Percentiles rank a stretch among this genome's conserved stretches.
Conservation (phyloP, 768 basidiomycete species). For the Psilocybe cubensis region DNA sequence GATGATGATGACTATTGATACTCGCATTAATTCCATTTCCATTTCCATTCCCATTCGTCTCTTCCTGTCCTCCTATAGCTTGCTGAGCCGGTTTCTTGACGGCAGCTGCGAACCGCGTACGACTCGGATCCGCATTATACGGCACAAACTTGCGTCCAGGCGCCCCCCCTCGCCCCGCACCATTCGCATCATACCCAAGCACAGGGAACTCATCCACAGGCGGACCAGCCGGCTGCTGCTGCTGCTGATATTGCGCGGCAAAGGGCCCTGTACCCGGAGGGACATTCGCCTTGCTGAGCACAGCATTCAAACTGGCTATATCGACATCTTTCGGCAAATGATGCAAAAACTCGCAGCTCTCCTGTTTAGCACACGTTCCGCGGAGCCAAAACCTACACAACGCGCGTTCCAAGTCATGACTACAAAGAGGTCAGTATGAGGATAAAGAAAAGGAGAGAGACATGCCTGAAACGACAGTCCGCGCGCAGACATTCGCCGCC, state of each 20-base stretch:
- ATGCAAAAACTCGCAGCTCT: conserved; percentile 95
- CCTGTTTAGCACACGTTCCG: conserved; percentile 96
- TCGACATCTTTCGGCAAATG: conserved; percentile 89
- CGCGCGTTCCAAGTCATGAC: conserved; percentile 94
- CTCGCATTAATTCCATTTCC: conserved; percentile 20
- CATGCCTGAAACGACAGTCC: conserved; percentile 97
- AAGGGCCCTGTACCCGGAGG: conserved; percentile 49
- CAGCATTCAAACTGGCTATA: conserved; percentile 66
- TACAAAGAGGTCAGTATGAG: conserved; percentile 30
- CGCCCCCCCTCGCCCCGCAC: conserved; percentile 33
- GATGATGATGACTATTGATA: conserved; percentile 30
- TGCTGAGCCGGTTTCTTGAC: conserved; percentile 70
- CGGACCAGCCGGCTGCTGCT: conserved; percentile 23
- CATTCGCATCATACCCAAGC: conserved; percentile 50
- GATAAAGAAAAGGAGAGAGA: conserved; percentile 1
- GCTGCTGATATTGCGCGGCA: conserved; percentile 28
- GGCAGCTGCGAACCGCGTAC: conserved; percentile 89
- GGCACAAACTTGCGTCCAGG: conserved; percentile 42
- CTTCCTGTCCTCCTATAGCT: not conserved
- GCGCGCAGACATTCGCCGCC: conserved; percentile 95
- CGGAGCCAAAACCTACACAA: conserved; percentile 97
- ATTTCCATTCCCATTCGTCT: conserved; percentile 6
- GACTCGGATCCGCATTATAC: conserved; percentile 77
- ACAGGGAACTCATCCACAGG: conserved; percentile 73
- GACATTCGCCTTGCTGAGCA: conserved; percentile 69